Evolutionary conservation across 2,329 filamentous ascomycete species (phyloP).

Genomic region (Hypoxylon sp.): DNA sequence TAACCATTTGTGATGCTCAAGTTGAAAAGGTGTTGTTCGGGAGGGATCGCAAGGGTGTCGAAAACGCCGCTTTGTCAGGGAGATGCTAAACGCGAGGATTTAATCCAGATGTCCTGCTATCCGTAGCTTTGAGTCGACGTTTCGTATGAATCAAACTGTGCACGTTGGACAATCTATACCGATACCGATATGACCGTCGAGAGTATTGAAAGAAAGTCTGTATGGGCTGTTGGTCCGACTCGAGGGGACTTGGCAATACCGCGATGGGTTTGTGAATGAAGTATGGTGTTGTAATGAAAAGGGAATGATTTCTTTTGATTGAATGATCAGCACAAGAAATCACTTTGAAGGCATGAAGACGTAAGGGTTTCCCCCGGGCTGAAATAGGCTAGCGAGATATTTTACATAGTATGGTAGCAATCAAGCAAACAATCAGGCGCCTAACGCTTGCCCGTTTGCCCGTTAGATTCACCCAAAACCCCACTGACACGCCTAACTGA

Average conservation of each 20-base stretch:
- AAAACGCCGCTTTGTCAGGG: not conserved
- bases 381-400: constrained; percentile 14
- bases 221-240: not conserved
- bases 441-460: too few relatives aligned
- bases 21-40: not conserved
- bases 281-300: not conserved
- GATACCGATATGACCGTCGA: not conserved
- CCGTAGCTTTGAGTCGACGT: not conserved
- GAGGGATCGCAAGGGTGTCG: not conserved
- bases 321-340: constrained; percentile 4
- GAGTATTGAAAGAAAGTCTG: not conserved
- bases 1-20: constrained; percentile 28
- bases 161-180: not conserved
- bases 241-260: not conserved
- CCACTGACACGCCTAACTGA: not conserved
- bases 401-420: constrained; percentile 1
- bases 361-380: constrained; percentile 7
- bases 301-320: constrained; percentile 2
- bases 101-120: not conserved
- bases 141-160: not conserved
- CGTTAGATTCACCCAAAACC: too few relatives aligned
- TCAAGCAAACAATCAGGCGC: not conserved
- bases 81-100: not conserved
- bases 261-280: not conserved
- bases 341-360: constrained; percentile 9